Conservation (phyloP, 768 basidiomycete genomes). For the Kwoniella dejecticola region DNA sequence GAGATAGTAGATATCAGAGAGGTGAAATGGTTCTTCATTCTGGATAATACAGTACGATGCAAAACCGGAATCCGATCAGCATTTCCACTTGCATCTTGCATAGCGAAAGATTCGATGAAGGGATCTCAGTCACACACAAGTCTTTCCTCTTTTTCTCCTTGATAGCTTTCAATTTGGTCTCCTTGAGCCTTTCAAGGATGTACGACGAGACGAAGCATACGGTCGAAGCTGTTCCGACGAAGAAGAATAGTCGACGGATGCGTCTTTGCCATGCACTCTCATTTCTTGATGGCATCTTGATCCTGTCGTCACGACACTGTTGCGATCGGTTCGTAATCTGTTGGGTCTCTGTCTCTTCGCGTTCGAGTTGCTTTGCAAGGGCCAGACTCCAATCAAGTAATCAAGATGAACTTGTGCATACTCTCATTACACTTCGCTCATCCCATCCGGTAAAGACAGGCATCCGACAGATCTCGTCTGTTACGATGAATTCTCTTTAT, state of each 20-base stretch:
- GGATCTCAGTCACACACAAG: too few species aligned
- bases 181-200: conserved; percentile 39
- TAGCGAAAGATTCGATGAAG: too few species aligned
- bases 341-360: too few species aligned
- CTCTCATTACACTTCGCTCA: too few species aligned
- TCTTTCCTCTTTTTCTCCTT: conserved; percentile 39
- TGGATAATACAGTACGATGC: conserved; percentile 15
- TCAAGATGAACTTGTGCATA: too few species aligned
- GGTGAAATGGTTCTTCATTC: conserved; percentile 49
- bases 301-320: background rate
- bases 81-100: too few species aligned
- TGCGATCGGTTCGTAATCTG: too few species aligned
- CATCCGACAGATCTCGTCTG: too few species aligned
- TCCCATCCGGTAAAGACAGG: background rate
- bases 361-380: too few species aligned
- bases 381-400: too few species aligned
- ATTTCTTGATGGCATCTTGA: conserved; percentile 4
- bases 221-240: conserved; percentile 38
- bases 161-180: conserved; percentile 32
- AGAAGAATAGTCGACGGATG: conserved; percentile 29
- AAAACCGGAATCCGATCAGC: too few species aligned
- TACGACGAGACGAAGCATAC: conserved; percentile 41
- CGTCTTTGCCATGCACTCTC: conserved; percentile 38
- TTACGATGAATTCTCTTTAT: too few species aligned
- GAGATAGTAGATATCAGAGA: conserved; percentile 52